Conservation (phyloP, 2,329 filamentous ascomycete species). For the Apiospora malaysiana region DNA sequence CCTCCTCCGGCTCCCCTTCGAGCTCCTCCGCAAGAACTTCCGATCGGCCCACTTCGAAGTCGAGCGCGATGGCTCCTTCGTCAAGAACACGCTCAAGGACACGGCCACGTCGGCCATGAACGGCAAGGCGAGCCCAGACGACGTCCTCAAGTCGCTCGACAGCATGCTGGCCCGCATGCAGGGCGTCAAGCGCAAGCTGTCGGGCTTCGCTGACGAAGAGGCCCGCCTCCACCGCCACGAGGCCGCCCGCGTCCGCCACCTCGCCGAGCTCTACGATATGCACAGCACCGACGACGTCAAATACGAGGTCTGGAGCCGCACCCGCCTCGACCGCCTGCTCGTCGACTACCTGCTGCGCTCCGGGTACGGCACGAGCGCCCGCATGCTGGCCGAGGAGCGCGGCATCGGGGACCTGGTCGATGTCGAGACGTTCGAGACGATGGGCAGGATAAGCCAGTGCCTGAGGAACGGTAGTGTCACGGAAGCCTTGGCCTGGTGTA, state of each 20-base stretch:
- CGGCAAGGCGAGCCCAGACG: constrained; percentile 65
- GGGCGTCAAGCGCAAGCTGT: constrained; percentile 86
- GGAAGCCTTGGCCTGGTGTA: constrained; percentile 88
- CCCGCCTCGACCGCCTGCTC: constrained; percentile 80
- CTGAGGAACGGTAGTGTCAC: constrained; percentile 73
- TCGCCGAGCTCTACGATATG: constrained; percentile 81
- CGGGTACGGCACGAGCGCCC: constrained; percentile 81
- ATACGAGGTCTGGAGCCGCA: constrained; percentile 89
- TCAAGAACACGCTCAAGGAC: constrained; percentile 67
- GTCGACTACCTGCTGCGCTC: constrained; percentile 91
- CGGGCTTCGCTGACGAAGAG: constrained; percentile 79
- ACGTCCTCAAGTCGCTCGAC: constrained; percentile 82
- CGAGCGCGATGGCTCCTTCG: constrained; percentile 70
- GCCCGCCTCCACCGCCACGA: constrained; percentile 75
- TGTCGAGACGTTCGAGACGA: constrained; percentile 83
- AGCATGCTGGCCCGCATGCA: constrained; percentile 85
- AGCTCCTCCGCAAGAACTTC: constrained; percentile 93
- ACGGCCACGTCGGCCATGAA: constrained; percentile 71
- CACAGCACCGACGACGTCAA: constrained; percentile 86
- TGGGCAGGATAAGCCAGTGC: constrained; percentile 77
- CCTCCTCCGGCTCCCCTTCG: constrained; percentile 88
- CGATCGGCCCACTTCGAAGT: constrained; percentile 80
- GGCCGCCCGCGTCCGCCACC: constrained; percentile 77
- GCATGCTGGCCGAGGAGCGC: constrained; percentile 75
- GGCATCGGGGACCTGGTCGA: constrained; percentile 84